phyloP scores from a whole-genome alignment of 2,329 filamentous ascomycete species.

The Cordyceps farinosa region DNA sequence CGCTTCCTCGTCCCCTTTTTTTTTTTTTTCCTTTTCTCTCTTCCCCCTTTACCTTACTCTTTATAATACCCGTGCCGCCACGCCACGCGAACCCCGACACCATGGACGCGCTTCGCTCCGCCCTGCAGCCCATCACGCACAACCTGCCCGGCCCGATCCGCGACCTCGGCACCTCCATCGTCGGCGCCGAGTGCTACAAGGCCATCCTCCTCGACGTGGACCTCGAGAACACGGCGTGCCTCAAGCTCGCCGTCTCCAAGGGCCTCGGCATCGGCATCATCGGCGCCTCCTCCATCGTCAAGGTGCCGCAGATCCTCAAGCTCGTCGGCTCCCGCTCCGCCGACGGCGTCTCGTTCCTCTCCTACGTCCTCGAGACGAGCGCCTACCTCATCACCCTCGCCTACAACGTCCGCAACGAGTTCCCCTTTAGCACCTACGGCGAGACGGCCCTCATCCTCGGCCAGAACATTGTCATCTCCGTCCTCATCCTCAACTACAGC shows the following conservation, averaged over 20 bases:
- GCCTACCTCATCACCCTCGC: conserved; percentile 85
- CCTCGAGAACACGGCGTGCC: conserved; percentile 69
- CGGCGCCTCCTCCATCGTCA: conserved; percentile 83
- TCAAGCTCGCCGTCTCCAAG: conserved; percentile 90
- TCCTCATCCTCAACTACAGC: conserved; percentile 80
- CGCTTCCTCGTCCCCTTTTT: neutral
- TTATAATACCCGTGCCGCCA: neutral
- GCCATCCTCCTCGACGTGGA: conserved; percentile 82
- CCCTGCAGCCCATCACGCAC: conserved; percentile 66
- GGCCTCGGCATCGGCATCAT: conserved; percentile 92
- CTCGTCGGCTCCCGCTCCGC: conserved; percentile 76
- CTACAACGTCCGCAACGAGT: conserved; percentile 87
- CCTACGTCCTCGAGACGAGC: conserved; percentile 87
- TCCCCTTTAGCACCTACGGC: conserved; percentile 95
- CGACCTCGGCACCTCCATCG: conserved; percentile 71
- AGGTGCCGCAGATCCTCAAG: conserved; percentile 95
- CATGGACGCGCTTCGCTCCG: conserved; percentile 61
- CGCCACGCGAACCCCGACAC: conserved; percentile 18
- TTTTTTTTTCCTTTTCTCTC: neutral
- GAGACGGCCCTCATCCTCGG: conserved; percentile 89
- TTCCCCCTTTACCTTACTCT: neutral
- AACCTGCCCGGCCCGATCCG: conserved; percentile 71
- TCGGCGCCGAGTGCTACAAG: conserved; percentile 82
- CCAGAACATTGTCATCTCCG: conserved; percentile 87
- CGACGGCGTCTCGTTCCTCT: conserved; percentile 80